phyloP scores from a whole-genome alignment of 2,329 filamentous ascomycete genomes.

The Fusarium sp. region DNA sequence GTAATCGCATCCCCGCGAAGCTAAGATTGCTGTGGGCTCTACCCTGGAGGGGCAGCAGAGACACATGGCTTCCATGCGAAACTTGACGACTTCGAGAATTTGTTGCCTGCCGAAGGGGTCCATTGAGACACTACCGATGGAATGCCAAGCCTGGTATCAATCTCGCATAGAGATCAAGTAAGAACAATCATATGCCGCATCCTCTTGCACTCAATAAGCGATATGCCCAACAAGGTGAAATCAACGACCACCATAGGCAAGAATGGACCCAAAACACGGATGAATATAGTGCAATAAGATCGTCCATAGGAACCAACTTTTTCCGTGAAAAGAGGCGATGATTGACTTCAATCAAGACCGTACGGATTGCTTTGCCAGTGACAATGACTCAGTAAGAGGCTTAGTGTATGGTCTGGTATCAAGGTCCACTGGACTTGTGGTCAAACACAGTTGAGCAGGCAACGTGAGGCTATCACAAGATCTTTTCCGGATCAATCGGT shows the following conservation, averaged over 20 bases:
- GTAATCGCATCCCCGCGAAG: slow-evolving; percentile 30
- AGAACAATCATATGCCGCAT: too few species aligned
- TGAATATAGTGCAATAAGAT: background rate
- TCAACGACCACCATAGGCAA: background rate
- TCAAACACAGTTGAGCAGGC: slow-evolving; percentile 9
- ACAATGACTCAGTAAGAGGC: background rate
- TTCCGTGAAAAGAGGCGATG: background rate
- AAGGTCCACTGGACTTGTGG: slow-evolving; percentile 2
- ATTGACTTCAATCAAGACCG: slow-evolving; percentile 15
- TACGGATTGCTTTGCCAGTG: background rate
- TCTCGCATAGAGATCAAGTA: too few species aligned
- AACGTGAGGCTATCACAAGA: slow-evolving; percentile 27
- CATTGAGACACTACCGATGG: background rate
- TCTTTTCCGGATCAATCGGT: background rate
- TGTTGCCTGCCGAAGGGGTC: background rate
- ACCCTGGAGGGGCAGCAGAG: slow-evolving; percentile 21
- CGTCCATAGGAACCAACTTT: background rate
- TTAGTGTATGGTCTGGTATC: background rate
- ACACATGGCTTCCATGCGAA: background rate
- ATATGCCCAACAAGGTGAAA: background rate
- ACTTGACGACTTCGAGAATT: background rate
- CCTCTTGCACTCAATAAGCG: background rate
- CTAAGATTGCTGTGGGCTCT: slow-evolving; percentile 13
- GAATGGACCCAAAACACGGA: background rate
- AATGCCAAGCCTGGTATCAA: background rate